phyloP scores from a whole-genome alignment of 2,329 filamentous ascomycete species.

The Nemania bipapillata region DNA sequence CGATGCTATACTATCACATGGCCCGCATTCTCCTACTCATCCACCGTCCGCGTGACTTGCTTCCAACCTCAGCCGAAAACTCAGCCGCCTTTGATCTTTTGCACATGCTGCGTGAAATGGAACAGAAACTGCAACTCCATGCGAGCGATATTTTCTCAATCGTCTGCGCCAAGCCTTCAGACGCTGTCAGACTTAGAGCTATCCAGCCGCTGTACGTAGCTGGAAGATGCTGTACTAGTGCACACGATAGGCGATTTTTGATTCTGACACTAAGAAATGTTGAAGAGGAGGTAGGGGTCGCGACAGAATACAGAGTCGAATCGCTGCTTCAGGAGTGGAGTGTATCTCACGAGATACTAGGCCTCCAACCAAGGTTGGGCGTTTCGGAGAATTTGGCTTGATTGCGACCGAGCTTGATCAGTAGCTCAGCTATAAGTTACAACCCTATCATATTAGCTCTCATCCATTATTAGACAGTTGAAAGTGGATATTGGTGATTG shows the following conservation, averaged over 20 bases:
- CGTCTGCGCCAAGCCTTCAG: background rate
- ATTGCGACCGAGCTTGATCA: too few species aligned
- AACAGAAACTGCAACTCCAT: background rate
- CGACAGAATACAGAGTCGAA: background rate
- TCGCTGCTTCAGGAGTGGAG: background rate
- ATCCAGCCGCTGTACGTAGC: background rate
- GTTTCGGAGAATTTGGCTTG: too few species aligned
- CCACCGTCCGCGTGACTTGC: background rate
- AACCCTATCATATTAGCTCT: too few species aligned
- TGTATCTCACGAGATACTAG: background rate
- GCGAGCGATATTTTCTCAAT: background rate
- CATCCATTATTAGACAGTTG: too few species aligned
- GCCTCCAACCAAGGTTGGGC: background rate
- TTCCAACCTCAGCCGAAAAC: background rate
- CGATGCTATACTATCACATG: background rate
- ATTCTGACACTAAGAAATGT: background rate
- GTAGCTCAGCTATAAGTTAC: too few species aligned
- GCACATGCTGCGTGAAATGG: background rate
- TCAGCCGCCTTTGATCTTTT: too few species aligned
- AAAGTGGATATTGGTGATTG: too few species aligned
- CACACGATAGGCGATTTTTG: background rate
- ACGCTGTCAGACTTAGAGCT: background rate
- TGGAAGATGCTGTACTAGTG: background rate
- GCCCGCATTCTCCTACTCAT: background rate
- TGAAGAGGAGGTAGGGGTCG: background rate